Evolutionary conservation across 1,139 yeast species (phyloP).

Genomic region (Kodamaea sp.): DNA sequence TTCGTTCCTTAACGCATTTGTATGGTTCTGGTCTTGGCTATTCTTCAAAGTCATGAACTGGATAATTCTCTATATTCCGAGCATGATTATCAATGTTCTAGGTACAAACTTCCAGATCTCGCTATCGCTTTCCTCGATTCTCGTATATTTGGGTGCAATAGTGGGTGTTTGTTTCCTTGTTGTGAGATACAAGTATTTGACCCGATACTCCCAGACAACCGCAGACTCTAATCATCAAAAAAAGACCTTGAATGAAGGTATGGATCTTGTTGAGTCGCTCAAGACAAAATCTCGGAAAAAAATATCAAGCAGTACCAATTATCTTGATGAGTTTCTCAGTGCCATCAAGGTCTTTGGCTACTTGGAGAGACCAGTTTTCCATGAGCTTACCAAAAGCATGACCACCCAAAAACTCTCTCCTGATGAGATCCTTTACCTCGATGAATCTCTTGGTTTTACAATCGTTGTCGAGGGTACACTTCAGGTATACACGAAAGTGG

Average conservation of each 20-base stretch:
- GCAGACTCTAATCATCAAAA: slow-evolving; percentile 8
- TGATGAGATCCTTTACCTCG: slow-evolving; percentile 74
- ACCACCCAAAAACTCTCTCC: slow-evolving; percentile 79
- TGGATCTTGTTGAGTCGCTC: slow-evolving; percentile 14
- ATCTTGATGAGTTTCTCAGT: slow-evolving; percentile 83
- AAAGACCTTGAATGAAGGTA: slow-evolving; percentile 9
- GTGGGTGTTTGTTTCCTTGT: slow-evolving; percentile 29
- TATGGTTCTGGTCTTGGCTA: slow-evolving; percentile 22
- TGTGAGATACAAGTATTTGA: slow-evolving; percentile 41
- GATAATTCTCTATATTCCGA: slow-evolving; percentile 24
- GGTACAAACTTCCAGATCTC: slow-evolving; percentile 35
- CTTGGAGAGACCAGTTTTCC: slow-evolving; percentile 85
- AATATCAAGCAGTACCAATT: slow-evolving; percentile 36
- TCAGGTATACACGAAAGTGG: slow-evolving; percentile 70
- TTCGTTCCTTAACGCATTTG: slow-evolving; percentile 12
- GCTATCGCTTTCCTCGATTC: slow-evolving; percentile 36
- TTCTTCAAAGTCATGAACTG: slow-evolving; percentile 20
- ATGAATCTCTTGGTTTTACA: slow-evolving; percentile 76
- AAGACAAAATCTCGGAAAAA: slow-evolving; percentile 32
- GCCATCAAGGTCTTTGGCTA: slow-evolving; percentile 96
- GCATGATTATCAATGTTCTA: slow-evolving; percentile 23
- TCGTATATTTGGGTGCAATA: slow-evolving; percentile 21
- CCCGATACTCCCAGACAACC: slow-evolving; percentile 37
- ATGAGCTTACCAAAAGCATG: slow-evolving; percentile 89
- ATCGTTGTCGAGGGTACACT: slow-evolving; percentile 93